Conservation (phyloP, 2,329 filamentous ascomycete species). For the Aspergillus udagawae region DNA sequence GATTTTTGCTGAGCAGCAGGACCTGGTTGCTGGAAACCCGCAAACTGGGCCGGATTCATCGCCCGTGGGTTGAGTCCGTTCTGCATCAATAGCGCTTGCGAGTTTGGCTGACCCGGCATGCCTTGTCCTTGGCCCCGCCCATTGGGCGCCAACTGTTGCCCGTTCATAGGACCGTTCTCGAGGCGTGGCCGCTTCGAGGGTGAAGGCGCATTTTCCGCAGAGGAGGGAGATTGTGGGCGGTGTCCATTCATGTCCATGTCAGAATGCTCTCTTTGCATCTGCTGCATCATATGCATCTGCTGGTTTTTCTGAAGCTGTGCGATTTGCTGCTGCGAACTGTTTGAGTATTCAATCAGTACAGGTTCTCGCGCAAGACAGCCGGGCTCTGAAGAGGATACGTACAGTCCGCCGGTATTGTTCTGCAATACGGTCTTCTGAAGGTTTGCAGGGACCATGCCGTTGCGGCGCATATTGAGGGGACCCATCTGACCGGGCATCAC, state of each 20-base stretch:
- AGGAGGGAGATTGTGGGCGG: slow-evolving; percentile 75
- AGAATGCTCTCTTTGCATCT: slow-evolving; percentile 85
- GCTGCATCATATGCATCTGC: slow-evolving; percentile 60
- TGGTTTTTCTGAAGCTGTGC: slow-evolving; percentile 62
- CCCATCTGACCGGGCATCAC: slow-evolving; percentile 53
- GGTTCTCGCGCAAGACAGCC: slow-evolving; percentile 1
- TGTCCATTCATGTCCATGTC: slow-evolving; percentile 80
- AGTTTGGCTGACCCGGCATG: slow-evolving; percentile 64
- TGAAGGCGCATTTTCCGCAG: slow-evolving; percentile 83
- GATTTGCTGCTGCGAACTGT: slow-evolving; percentile 62
- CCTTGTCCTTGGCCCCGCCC: slow-evolving; percentile 64
- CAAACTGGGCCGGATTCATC: slow-evolving; percentile 73
- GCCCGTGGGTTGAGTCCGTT: slow-evolving; percentile 72
- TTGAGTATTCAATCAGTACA: slow-evolving; percentile 19
- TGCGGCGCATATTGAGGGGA: slow-evolving; percentile 57
- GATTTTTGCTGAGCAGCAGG: slow-evolving; percentile 71
- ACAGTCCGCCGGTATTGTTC: slow-evolving; percentile 55
- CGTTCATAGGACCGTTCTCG: slow-evolving; percentile 69
- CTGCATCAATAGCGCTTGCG: slow-evolving; percentile 50
- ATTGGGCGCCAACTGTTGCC: slow-evolving; percentile 73
- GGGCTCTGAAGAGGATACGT: slow-evolving; percentile 19
- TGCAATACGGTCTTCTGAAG: slow-evolving; percentile 73
- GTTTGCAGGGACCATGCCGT: slow-evolving; percentile 35
- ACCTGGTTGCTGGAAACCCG: slow-evolving; percentile 53
- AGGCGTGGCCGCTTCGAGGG: slow-evolving; percentile 86